A percentile compares a stretch with the other conserved stretches of the same genome.
These are phyloP conservation scores for Kodamaea plutei DNA, from an alignment of 1,139 yeast genomes.

Conservation along the genomic window DNA sequence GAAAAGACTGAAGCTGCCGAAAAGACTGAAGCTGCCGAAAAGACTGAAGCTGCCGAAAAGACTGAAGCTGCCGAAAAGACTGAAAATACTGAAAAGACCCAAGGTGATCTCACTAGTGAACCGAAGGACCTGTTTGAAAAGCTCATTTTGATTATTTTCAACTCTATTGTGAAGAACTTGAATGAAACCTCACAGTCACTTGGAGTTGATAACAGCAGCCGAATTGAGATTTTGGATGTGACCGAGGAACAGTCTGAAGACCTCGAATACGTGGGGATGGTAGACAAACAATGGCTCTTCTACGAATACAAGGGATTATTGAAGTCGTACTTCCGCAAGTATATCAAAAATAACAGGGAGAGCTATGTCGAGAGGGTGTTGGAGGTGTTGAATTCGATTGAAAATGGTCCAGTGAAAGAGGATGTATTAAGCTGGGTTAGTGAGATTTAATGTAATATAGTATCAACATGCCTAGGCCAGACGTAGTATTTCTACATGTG, in stretches of 20 bases:
- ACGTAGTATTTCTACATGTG: too few relatives aligned
- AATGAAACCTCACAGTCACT: constrained; percentile 26
- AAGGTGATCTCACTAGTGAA: constrained; percentile 7
- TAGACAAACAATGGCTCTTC: constrained; percentile 41
- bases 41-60: constrained; percentile 5
- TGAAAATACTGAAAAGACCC: background rate
- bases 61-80: constrained; percentile 5
- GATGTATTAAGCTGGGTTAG: constrained; percentile 32
- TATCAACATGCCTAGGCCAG: background rate
- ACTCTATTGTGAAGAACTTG: constrained; percentile 34
- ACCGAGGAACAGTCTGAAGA: constrained; percentile 23
- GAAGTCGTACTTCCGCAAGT: constrained; percentile 38
- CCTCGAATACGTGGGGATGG: constrained; percentile 19
- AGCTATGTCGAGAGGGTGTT: constrained; percentile 22
- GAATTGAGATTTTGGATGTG: constrained; percentile 24
- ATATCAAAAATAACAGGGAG: constrained; percentile 16
- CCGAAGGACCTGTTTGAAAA: constrained; percentile 16
- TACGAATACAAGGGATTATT: constrained; percentile 43
- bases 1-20: constrained; percentile 1
- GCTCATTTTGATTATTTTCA: constrained; percentile 31
- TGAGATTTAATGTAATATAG: constrained; percentile 12
- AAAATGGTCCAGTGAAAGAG: constrained; percentile 24
- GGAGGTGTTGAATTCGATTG: constrained; percentile 18
- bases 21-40: constrained; percentile 2
- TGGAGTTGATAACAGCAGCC: constrained; percentile 20